Conservation (phyloP, 2,329 filamentous ascomycete species). For the Pseudohalonectria lignicola region DNA sequence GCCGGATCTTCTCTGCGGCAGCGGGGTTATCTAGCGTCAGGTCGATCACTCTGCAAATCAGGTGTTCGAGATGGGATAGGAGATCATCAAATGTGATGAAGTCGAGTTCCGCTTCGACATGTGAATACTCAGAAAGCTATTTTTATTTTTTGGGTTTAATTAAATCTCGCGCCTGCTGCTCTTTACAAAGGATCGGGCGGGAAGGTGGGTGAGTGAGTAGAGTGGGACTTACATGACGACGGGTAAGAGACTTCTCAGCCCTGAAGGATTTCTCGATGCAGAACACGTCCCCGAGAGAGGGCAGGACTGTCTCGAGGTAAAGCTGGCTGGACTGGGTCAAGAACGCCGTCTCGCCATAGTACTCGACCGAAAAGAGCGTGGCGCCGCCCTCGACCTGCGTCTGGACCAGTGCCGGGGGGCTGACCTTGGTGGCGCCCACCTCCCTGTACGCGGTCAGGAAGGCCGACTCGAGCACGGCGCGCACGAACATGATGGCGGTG, state of each 20-base stretch:
- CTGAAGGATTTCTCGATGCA: slow-evolving; percentile 99
- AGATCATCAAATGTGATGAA: slow-evolving; percentile 91
- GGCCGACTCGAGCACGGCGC: slow-evolving; percentile 67
- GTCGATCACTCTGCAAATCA: slow-evolving; percentile 80
- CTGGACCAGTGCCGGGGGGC: slow-evolving; percentile 83
- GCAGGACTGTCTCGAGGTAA: slow-evolving; percentile 90
- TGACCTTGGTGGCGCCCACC: slow-evolving; percentile 68
- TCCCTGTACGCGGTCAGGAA: slow-evolving; percentile 75
- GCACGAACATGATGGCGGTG: slow-evolving; percentile 75
- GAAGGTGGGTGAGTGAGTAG: too few relatives aligned
- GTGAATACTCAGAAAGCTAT: slow-evolving; percentile 83
- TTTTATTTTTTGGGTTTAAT: too few relatives aligned
- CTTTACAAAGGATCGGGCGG: too few relatives aligned
- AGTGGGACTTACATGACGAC: slow-evolving; percentile 59
- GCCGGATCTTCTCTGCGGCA: slow-evolving; percentile 62
- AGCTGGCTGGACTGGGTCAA: slow-evolving; percentile 95
- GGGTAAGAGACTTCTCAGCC: slow-evolving; percentile 89
- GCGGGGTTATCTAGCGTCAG: slow-evolving; percentile 62
- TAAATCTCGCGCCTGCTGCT: too few relatives aligned
- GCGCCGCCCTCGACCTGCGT: slow-evolving; percentile 93
- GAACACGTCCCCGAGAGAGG: slow-evolving; percentile 87
- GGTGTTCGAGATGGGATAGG: slow-evolving; percentile 72
- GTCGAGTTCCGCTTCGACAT: slow-evolving; percentile 92
- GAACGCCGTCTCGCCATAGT: slow-evolving; percentile 65
- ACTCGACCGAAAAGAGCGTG: slow-evolving; percentile 70